Base-by-base conservation (phyloP, 192 early-diverging fungal genomes). In the Lunasporangiospora selenospora region DNA sequence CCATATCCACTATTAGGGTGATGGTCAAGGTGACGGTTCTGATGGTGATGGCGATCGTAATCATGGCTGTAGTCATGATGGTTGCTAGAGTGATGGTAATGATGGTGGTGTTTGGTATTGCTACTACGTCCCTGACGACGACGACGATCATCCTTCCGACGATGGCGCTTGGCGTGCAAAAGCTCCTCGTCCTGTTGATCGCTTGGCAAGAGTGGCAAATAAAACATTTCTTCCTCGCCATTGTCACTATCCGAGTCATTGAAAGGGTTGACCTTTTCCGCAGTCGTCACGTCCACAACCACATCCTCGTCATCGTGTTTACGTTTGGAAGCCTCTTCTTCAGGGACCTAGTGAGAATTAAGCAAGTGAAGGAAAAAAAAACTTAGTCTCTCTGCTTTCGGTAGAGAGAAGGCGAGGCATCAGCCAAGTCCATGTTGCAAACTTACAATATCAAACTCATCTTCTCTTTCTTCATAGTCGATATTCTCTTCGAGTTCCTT, bases 401-500 rank as follows among this genome's bases (percentile, higher is more conserved):
- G n/a, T n/a, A n/a, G n/a, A n/a, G n/a, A n/a, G n/a, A n/a, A n/a
- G n/a, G n/a, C n/a, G n/a, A n/a, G n/a, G n/a, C n/a, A n/a, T n/a
- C n/a, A n/a, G n/a, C n/a, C 45, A 7, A 16, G 12, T 19, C 11
- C 56, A 30, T 70, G 29, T 13, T 47, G 13, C 4, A 21, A 33
- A 27, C 59, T 53, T 75, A 88, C 84, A 49, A 88, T 77, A 67
- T 99, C 97, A 77, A 97, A 99, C 63, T 93, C 92, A 55, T 96
- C 93, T 58, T 99, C 97, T 11, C 85, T 77, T 66, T 99, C 97
- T 45, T 88, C 80, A 71, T 96, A 97, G 50, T 96, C 97, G 6
- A 93, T 80, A 67, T 99, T 98, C 47, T 99, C 96, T 31, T 96
- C 93, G 16, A 99, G 66, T 57, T 97, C 94, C 21, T 80, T 87